A percentile compares a stretch with the other conserved stretches of the same genome.
Conservation (phyloP, 2,329 filamentous ascomycete species). For the Fusarium foetens region DNA sequence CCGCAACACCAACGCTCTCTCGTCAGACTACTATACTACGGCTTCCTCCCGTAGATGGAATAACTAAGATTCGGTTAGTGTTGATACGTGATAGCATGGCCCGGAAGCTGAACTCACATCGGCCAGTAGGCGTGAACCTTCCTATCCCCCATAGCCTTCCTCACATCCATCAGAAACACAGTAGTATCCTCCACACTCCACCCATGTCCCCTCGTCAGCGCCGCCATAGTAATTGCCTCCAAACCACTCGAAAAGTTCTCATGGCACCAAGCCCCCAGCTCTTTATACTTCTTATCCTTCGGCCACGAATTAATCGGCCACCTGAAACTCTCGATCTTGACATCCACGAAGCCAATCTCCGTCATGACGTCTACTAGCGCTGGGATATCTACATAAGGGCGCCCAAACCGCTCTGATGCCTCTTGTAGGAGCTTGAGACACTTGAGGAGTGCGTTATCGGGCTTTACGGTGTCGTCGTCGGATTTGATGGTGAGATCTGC, state of each 20-base stretch:
- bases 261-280: not conserved
- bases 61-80: not conserved
- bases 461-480: not conserved
- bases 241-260: not conserved
- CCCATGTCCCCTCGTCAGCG: not conserved
- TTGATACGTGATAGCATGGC: too few relatives aligned
- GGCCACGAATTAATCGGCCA: not conserved
- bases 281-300: not conserved
- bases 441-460: not conserved
- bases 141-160: not conserved
- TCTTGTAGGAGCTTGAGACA: not conserved
- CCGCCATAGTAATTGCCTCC: not conserved
- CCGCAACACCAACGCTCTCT: not conserved
- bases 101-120: not conserved
- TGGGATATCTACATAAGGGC: not conserved
- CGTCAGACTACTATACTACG: not conserved
- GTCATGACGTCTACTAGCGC: not conserved
- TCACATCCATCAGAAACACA: not conserved
- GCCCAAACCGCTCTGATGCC: not conserved
- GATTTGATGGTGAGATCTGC: not conserved
- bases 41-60: not conserved
- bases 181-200: not conserved
- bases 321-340: not conserved
- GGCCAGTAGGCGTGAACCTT: not conserved
- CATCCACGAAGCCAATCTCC: not conserved